A percentile compares a stretch with the other conserved stretches of the same genome.
phyloP scores from a whole-genome alignment of 2,329 filamentous ascomycete genomes.

The Aspergillaceae sp. region DNA sequence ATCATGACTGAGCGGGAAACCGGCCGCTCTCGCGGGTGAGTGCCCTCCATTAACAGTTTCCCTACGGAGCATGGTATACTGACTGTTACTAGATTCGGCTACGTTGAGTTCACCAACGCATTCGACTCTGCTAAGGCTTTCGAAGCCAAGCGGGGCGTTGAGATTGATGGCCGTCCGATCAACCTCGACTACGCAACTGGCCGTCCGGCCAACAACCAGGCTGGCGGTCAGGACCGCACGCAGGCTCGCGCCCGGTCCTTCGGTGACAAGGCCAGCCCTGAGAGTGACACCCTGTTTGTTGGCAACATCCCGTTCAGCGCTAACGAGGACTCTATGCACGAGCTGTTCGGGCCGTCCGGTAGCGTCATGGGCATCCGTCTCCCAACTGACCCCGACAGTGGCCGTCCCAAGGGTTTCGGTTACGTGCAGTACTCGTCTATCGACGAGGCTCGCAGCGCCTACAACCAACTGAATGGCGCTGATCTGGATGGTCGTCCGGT shows the following conservation, averaged over 20 bases:
- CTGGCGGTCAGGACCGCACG: constrained; percentile 54
- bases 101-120: constrained; percentile 71
- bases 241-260: constrained; percentile 46
- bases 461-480: constrained; percentile 60
- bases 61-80: constrained; percentile 2
- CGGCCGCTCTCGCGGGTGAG: constrained; percentile 72
- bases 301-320: constrained; percentile 83
- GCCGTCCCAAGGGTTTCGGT: constrained; percentile 82
- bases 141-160: constrained; percentile 63
- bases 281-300: constrained; percentile 80
- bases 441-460: constrained; percentile 71
- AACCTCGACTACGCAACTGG: constrained; percentile 72
- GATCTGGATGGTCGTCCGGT: constrained; percentile 65
- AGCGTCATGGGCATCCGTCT: constrained; percentile 72
- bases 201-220: constrained; percentile 46
- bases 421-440: constrained; percentile 77
- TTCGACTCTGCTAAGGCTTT: constrained; percentile 63
- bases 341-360: constrained; percentile 64
- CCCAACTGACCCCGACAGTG: constrained; percentile 77
- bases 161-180: constrained; percentile 65
- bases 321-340: constrained; percentile 64
- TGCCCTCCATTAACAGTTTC: constrained; percentile 4
- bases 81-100: constrained; percentile 57
- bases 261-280: constrained; percentile 70
- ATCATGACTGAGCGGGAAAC: constrained; percentile 75